Evolutionary conservation across 2,329 filamentous ascomycete species (phyloP).

Genomic region (Scolecobasidium constrictum): DNA sequence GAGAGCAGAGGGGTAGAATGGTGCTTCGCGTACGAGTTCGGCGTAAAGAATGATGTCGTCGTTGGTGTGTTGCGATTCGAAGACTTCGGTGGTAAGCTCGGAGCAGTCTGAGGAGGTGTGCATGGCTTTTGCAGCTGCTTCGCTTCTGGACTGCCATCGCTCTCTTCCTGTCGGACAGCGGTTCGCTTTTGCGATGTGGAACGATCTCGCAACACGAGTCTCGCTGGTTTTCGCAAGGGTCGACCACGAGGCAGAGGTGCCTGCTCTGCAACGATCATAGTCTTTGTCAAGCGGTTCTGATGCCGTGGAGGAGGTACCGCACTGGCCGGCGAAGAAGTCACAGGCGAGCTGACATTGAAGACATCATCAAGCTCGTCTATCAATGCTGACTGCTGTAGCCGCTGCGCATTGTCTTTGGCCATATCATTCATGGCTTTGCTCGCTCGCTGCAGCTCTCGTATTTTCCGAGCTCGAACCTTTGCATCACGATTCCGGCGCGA

Average conservation of each 20-base stretch:
- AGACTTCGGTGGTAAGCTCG: background rate
- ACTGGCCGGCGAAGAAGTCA: background rate
- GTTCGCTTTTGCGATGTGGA: background rate
- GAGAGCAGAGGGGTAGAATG: background rate
- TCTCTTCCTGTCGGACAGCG: constrained; percentile 2
- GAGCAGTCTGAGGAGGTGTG: background rate
- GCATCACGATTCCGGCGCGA: background rate
- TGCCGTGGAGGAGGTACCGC: background rate
- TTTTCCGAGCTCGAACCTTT: background rate
- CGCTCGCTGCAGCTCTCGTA: background rate
- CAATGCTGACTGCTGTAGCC: too few species aligned
- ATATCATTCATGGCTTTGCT: background rate
- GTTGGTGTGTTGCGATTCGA: background rate
- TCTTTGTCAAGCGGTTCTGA: background rate
- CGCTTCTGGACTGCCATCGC: background rate
- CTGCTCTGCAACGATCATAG: constrained; percentile 8
- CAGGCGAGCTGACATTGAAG: background rate
- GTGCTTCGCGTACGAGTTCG: background rate
- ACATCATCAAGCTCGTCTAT: background rate
- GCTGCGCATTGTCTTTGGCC: background rate
- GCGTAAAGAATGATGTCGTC: background rate
- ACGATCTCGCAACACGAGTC: background rate
- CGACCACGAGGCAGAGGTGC: background rate
- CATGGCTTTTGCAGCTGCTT: background rate
- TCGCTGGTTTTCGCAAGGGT: constrained; percentile 1